Percentiles rank a stretch among this genome's conserved stretches.
Conservation (phyloP, 805 yeast genomes). For the Lachancea quebecensis region DNA sequence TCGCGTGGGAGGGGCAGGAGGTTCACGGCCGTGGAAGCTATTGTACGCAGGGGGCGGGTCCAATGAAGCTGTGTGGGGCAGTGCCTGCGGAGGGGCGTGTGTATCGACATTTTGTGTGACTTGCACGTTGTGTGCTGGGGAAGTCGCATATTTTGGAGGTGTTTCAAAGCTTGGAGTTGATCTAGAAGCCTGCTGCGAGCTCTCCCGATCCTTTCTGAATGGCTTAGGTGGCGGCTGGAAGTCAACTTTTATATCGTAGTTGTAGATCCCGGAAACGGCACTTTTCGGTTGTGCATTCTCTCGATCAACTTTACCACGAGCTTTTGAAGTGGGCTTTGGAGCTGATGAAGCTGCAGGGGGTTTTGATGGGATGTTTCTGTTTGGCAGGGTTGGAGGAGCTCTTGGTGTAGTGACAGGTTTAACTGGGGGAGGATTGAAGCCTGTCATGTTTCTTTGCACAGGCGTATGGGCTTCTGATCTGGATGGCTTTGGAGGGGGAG, state of each 20-base stretch:
- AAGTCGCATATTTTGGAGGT: too few relatives aligned
- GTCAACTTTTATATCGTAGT: slow-evolving; percentile 30
- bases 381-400: not conserved
- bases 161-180: not conserved
- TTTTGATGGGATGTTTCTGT: not conserved
- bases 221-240: slow-evolving; percentile 38
- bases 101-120: too few relatives aligned
- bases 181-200: not conserved
- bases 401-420: not conserved
- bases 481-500: slow-evolving; percentile 8
- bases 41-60: too few relatives aligned
- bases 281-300: slow-evolving; percentile 21
- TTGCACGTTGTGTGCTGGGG: too few relatives aligned
- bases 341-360: not conserved
- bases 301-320: not conserved
- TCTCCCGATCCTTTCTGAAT: slow-evolving; percentile 8
- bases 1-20: too few relatives aligned
- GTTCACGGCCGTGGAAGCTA: too few relatives aligned
- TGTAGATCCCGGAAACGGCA: slow-evolving; percentile 33
- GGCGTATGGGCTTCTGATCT: not conserved
- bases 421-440: too few relatives aligned
- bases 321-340: too few relatives aligned
- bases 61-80: too few relatives aligned
- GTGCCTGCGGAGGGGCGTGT: too few relatives aligned
- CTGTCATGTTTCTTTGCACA: too few relatives aligned